Evolutionary conservation across 2,329 filamentous ascomycete genomes (phyloP).

Genomic region (Chalaropsis ovoidea): DNA sequence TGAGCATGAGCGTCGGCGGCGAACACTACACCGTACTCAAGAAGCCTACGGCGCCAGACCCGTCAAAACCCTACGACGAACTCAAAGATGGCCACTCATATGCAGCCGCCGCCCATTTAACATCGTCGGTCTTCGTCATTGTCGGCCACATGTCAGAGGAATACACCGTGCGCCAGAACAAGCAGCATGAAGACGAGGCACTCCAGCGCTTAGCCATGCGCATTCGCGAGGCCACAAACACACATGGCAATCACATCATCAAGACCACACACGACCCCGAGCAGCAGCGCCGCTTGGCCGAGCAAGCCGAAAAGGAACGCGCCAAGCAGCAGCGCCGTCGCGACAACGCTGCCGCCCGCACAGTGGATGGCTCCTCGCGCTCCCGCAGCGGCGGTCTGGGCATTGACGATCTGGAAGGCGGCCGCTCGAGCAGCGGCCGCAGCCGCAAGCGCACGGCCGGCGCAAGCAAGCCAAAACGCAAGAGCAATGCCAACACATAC

Average conservation of each 20-base stretch:
- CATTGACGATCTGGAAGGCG: conserved; percentile 56
- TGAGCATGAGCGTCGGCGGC: conserved; percentile 64
- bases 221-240: conserved; percentile 52
- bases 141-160: conserved; percentile 68
- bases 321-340: conserved; percentile 54
- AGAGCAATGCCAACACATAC: conserved; percentile 47
- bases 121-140: conserved; percentile 57
- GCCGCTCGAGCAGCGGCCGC: conserved; percentile 41
- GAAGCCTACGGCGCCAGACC: conserved; percentile 56
- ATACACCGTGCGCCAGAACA: conserved; percentile 57
- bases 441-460: conserved; percentile 46
- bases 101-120: conserved; percentile 59
- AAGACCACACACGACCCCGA: conserved; percentile 64
- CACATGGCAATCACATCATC: conserved; percentile 54
- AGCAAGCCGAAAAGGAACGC: conserved; percentile 63
- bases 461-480: conserved; percentile 42
- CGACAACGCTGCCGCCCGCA: conserved; percentile 56
- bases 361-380: conserved; percentile 45
- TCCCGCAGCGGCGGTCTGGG: conserved; percentile 50
- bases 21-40: conserved; percentile 66
- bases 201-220: conserved; percentile 57
- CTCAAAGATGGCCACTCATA: conserved; percentile 67
- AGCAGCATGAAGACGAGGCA: conserved; percentile 59
- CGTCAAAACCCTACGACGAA: conserved; percentile 51
- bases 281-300: conserved; percentile 61